A percentile compares a stretch with the other conserved stretches of the same genome.
These are phyloP conservation scores for Monosporascus sp. DNA, from an alignment of 2,329 filamentous ascomycete genomes.

Conservation along the genomic window DNA sequence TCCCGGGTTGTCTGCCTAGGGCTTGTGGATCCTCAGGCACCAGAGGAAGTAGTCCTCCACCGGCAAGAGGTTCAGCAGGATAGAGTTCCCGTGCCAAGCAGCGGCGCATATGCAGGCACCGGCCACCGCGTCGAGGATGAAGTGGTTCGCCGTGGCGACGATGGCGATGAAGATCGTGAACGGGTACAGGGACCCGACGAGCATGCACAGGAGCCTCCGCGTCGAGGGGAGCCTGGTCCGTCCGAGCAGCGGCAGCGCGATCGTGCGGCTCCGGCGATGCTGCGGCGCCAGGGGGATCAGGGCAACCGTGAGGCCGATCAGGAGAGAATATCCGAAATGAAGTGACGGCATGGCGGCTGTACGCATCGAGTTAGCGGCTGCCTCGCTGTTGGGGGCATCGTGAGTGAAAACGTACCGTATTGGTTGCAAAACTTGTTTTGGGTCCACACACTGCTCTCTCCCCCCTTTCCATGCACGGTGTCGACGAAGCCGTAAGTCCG, in stretches of 20 bases:
- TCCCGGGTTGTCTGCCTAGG: conserved; percentile 19
- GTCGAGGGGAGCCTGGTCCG: conserved; percentile 2
- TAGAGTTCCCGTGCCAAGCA: conserved; percentile 53
- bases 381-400: background rate
- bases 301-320: conserved; percentile 66
- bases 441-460: conserved; percentile 65
- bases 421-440: conserved; percentile 70
- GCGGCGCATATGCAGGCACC: conserved; percentile 60
- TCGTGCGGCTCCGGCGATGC: conserved; percentile 42
- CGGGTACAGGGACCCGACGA: conserved; percentile 59
- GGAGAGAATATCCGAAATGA: conserved; percentile 70
- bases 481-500: conserved; percentile 59
- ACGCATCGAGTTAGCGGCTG: background rate
- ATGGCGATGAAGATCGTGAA: conserved; percentile 62
- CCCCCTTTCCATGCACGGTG: conserved; percentile 50
- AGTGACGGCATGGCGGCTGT: conserved; percentile 69
- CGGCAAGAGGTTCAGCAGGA: conserved; percentile 58
- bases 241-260: conserved; percentile 2
- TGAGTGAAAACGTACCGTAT: conserved; percentile 47
- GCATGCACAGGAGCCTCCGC: conserved; percentile 38
- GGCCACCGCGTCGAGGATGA: conserved; percentile 66
- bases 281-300: conserved; percentile 57
- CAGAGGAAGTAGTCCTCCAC: conserved; percentile 66
- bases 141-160: conserved; percentile 68
- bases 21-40: conserved; percentile 61